Base-by-base conservation (phyloP, 495 filamentous ascomycete species). In the Penicillium steckii region DNA sequence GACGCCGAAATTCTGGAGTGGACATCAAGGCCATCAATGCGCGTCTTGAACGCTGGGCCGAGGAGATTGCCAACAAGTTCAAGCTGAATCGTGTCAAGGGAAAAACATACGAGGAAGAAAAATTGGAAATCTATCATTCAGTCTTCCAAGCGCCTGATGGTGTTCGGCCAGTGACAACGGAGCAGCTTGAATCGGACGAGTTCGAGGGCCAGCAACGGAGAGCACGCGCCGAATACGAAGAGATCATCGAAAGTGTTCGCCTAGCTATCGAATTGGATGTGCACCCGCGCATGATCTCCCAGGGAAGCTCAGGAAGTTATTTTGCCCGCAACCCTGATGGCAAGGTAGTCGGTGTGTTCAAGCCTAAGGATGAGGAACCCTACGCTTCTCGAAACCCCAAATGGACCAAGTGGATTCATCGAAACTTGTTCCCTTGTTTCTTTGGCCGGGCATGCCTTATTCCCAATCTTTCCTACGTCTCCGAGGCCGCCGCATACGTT, bases 1-100 rank as follows among this genome's bases (percentile, higher is more conserved):
- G 76, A 35, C 77, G 85, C 55, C 86, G 91, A 52, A 95, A 90
- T 64, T 91, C 90, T 24, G 92, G 90, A 4, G 94, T 97, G 9
- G 94, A 99, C 67, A 92, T 99, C 61, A 97, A 97, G 70, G 94
- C 93, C 53, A 97, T 99, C 69, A 99, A 99, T 72, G 92, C 94
- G 48, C 84, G 94, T 42, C 76, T 99, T 17, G 94, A 99, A 67
- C 79, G 89, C 58, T 99, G 94, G 94, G 95, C 95, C 33, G 93
- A 96, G 57, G 93, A 99, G 74, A 97, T 99, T 61, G 93, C 95
- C 24, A 88, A 87, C 57, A 95, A 95, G 61, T 97, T 98, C 81
- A 97, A 96, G 74, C 89, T 91, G 60, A 76, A 80, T 50, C 84
- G 82, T 33, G 83, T 85, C 55, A 92, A 87, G 68, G 89, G 88